Evolutionary conservation across 805 yeast genomes (phyloP).

Genomic region (Yarrowia osloensis): DNA sequence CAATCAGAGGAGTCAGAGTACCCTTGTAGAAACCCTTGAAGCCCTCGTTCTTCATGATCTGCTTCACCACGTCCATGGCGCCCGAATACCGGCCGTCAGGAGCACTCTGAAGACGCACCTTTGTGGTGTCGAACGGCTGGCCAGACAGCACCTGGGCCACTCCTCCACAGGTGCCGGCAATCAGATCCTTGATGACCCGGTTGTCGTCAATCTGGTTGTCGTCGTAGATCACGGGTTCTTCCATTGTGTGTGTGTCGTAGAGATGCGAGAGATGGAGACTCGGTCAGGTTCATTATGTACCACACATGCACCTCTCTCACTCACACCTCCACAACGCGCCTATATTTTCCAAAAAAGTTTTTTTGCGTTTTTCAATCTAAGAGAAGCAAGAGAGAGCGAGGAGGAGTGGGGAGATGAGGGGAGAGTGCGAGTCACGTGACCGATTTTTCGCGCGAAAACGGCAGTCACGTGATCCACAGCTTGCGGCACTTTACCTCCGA

Average conservation of each 20-base stretch:
- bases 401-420: not conserved
- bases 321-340: constrained; percentile 11
- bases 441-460: too few species aligned
- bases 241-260: constrained; percentile 5
- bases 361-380: not conserved
- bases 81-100: constrained; percentile 73
- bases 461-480: not conserved
- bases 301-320: not conserved
- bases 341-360: constrained; percentile 24
- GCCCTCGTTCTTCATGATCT: constrained; percentile 78
- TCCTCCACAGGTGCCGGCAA: constrained; percentile 95
- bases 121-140: constrained; percentile 94
- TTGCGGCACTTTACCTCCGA: not conserved
- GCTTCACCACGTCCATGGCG: constrained; percentile 73
- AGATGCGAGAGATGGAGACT: not conserved
- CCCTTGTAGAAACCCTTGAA: constrained; percentile 88
- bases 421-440: not conserved
- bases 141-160: constrained; percentile 94
- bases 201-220: constrained; percentile 1
- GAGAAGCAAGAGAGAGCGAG: constrained; percentile 14
- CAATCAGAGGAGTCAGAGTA: constrained; percentile 86
- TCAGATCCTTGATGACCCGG: constrained; percentile 69
- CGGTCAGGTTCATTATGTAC: not conserved
- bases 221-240: constrained; percentile 27
- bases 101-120: constrained; percentile 88